Base-by-base conservation (phyloP, 495 filamentous ascomycete genomes). In the Lasiosphaeria hispida region DNA sequence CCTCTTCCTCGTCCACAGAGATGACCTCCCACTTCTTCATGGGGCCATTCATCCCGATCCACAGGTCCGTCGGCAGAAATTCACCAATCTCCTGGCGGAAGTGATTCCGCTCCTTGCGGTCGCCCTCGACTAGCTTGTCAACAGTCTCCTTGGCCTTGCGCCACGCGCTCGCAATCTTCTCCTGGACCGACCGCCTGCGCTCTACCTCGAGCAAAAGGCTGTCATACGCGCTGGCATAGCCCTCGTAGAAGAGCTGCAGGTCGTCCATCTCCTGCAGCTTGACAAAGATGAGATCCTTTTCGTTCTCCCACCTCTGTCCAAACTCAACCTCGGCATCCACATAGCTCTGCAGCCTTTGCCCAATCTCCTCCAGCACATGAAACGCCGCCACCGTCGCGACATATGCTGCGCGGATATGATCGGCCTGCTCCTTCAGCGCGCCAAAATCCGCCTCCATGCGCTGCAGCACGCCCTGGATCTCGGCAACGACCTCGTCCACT, bases 401-500 rank as follows among this genome's bases (percentile, higher is more conserved):
- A 55, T 83, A 72, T 0, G 78, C 78, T 11, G 69, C 72, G 17
- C 75, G 74, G n/a, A 86, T 80, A 34, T 77, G 73, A 2, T 82
- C 73, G 1, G 83, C 72, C 50, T 86, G 81, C 40, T 84, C 79
- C 4, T 78, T 68, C 7, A 89, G 75, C 0, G 80, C 71, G 5
- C 76, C 78, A 48, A 86, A 87, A 37, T 82, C 80, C 0, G 68
- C 72, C 69, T 96, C 92, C 84, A 97, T 93, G 35, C 88, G 83
- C 7, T 79, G 77, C 17, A 90, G 83, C 42, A 83, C 84, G 55
- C 90, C 86, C 57, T 87, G 82, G 48, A 98, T 85, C 62, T 98
- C 94, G 53, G 78, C 72, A 2, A 96, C 87, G 11, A 97, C 94
- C 62, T 95, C 94, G 9, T 96, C 91, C 1, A 96, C 91, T 64